Conservation (phyloP, 177 flowering plant genomes). For the Vitis hybrid region DNA sequence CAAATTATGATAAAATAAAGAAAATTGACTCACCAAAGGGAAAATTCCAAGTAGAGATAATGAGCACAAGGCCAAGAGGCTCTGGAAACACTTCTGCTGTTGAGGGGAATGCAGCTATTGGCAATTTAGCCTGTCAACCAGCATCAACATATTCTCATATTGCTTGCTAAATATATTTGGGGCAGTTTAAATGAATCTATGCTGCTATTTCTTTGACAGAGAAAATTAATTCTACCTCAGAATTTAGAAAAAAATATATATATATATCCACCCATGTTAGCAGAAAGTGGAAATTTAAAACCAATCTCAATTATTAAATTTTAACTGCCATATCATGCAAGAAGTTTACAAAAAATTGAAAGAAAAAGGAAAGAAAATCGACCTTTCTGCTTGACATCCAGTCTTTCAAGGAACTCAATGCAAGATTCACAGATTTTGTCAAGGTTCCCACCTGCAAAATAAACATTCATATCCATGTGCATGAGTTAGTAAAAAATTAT, state of each 20-base stretch:
- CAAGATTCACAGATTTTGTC: conserved; percentile 39
- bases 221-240: no score
- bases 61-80: conserved; percentile 61
- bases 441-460: conserved; percentile 43
- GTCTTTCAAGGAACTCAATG: conserved; percentile 29
- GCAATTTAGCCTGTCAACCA: conserved; percentile 31
- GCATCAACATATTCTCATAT: background rate
- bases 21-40: conserved; percentile 39
- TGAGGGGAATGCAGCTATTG: conserved; percentile 32
- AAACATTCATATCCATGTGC: background rate
- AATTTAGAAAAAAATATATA: no score
- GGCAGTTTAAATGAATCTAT: no score
- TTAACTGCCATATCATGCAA: background rate
- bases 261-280: no score
- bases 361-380: background rate
- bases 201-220: no score
- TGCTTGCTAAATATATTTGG: no score
- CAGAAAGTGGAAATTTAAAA: no score
- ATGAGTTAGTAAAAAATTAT: no score
- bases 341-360: background rate
- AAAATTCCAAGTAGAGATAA: conserved; percentile 61
- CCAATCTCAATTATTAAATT: no score
- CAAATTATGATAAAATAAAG: no score
- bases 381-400: conserved; percentile 67
- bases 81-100: conserved; percentile 51